Conservation (phyloP, 805 yeast species). For the Osmozyma mogii region DNA sequence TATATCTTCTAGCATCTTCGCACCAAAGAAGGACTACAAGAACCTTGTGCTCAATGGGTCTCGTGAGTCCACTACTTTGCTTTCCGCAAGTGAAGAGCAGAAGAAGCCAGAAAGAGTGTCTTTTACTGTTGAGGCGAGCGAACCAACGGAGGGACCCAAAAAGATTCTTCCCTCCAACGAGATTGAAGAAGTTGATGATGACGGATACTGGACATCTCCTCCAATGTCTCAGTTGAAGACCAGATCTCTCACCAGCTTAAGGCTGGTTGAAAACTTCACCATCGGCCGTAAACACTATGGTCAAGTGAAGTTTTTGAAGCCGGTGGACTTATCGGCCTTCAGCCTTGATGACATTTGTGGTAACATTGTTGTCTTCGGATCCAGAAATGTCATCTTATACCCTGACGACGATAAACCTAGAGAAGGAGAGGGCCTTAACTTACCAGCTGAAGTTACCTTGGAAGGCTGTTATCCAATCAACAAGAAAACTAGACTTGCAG, state of each 20-base stretch:
- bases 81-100: constrained; percentile 3
- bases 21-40: constrained; percentile 50
- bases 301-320: constrained; percentile 61
- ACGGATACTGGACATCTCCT: constrained; percentile 88
- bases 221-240: constrained; percentile 52
- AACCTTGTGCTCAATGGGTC: constrained; percentile 47
- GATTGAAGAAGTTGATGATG: constrained; percentile 41
- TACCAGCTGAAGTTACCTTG: constrained; percentile 63
- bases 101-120: constrained; percentile 2
- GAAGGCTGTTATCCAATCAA: constrained; percentile 78
- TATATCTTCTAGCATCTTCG: constrained; percentile 61
- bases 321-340: constrained; percentile 75
- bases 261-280: constrained; percentile 52
- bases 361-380: constrained; percentile 51
- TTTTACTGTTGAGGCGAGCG: constrained; percentile 11
- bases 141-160: not conserved
- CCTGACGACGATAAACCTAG: constrained; percentile 51
- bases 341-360: constrained; percentile 59
- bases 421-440: constrained; percentile 75
- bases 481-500: constrained; percentile 60
- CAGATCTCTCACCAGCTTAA: constrained; percentile 55
- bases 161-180: not conserved
- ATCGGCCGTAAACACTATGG: constrained; percentile 82
- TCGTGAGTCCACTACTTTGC: constrained; percentile 7
- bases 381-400: constrained; percentile 58